Conservation (phyloP, 192 early-diverging fungal genomes). For the Cladochytrium replicatum region DNA sequence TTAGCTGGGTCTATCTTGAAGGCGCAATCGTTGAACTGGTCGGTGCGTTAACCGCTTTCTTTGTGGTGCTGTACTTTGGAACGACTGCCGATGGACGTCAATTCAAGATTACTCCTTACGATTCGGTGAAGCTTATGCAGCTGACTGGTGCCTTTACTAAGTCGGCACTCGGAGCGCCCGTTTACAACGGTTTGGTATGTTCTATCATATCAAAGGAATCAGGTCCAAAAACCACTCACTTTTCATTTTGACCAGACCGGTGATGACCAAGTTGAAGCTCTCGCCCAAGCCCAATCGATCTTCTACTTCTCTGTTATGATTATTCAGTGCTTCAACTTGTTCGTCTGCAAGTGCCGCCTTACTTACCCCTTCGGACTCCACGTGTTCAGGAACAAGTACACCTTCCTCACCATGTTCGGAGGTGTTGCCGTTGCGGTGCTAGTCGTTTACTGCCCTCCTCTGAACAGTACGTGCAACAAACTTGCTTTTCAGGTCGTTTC, state of each 20-base stretch:
- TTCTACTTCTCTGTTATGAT: slow-evolving; percentile 68
- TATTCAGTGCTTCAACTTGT: slow-evolving; percentile 90
- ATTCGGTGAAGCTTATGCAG: too few relatives aligned
- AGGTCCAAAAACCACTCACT: background rate
- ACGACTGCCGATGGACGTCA: slow-evolving; percentile 42
- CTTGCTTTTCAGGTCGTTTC: slow-evolving; percentile 5
- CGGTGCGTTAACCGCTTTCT: slow-evolving; percentile 61
- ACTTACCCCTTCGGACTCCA: slow-evolving; percentile 44
- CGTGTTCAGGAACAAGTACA: slow-evolving; percentile 69
- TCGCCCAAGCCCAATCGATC: slow-evolving; percentile 65
- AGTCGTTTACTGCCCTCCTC: slow-evolving; percentile 78
- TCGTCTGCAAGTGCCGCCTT: slow-evolving; percentile 74
- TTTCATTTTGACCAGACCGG: slow-evolving; percentile 35
- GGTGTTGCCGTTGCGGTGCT: slow-evolving; percentile 58
- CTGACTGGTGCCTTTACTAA: too few relatives aligned
- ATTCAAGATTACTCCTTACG: slow-evolving; percentile 52
- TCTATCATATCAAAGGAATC: too few relatives aligned
- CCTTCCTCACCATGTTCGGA: slow-evolving; percentile 58
- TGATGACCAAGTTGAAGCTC: slow-evolving; percentile 44
- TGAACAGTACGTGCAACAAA: slow-evolving; percentile 41
- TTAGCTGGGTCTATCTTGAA: slow-evolving; percentile 84
- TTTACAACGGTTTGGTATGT: too few relatives aligned
- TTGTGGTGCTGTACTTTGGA: slow-evolving; percentile 54
- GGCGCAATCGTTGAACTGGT: slow-evolving; percentile 69
- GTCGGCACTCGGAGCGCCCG: too few relatives aligned